Base-by-base conservation (phyloP, 495 filamentous ascomycete genomes). In the Aspergillus sclerotioniger region DNA sequence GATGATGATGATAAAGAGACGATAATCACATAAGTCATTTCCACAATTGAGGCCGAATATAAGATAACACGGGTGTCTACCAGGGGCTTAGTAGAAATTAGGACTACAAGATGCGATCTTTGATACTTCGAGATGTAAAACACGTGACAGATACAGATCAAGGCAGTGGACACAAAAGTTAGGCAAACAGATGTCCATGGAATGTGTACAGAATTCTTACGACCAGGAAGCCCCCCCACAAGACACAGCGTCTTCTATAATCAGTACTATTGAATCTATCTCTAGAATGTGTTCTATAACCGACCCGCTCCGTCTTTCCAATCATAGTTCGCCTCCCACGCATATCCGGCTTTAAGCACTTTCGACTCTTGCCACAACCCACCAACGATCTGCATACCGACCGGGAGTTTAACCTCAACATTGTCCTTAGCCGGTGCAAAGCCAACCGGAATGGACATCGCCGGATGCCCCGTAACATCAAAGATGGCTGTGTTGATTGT, bases 331-430 rank as follows among this genome's bases (percentile, higher is more conserved):
- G 62, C 68, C 64, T 84, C 81, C 81, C 80, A 85, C 1, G 71
- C 76, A 48, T 77, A 75, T 3, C 79, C 80, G 50, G 75, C 79
- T 53, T 68, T 71, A 10, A 82, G 63, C 9, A 82, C 74, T 56
- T 72, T 78, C 15, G 63, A 63, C 17, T 73, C 68, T 17, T 73
- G 59, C 68, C 71, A 73, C 44, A 73, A 43, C 6, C 74, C 72
- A 15, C 82, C 82, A 32, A 83, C 76, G 57, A 85, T 78, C 67
- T 85, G 83, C 77, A 86, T 76, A 5, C 82, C 80, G 5, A 80
- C 79, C 3, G 82, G 83, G 41, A 85, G 59, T 62, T 72, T 74
- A n/a, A 83, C 61, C 3, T 63, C 59, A 0, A 65, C 53, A 50
- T 80, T 72, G 9, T 80, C 79, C 41, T 64, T 66, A 0, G 76